Evolutionary conservation across 2,329 filamentous ascomycete genomes (phyloP).

Genomic region (Pseudocercospora fijiensis): DNA sequence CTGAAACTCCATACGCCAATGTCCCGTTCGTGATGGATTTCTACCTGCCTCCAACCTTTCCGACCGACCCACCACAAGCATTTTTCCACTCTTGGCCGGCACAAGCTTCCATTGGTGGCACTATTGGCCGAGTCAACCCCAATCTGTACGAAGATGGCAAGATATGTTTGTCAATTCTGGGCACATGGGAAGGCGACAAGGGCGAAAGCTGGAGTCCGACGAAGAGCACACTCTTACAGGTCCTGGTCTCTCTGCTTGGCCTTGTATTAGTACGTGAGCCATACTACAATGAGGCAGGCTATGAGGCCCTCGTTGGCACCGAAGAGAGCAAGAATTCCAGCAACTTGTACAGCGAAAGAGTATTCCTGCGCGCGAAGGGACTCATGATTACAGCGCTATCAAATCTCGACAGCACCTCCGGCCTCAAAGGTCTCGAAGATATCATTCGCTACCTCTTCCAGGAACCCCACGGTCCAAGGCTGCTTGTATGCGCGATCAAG

Average conservation of each 20-base stretch:
- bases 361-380: constrained; percentile 28
- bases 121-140: constrained; percentile 51
- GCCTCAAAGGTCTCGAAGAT: constrained; percentile 48
- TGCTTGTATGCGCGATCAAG: constrained; percentile 48
- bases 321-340: constrained; percentile 32
- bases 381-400: constrained; percentile 39
- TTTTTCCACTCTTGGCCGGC: constrained; percentile 60
- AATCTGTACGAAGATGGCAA: constrained; percentile 64
- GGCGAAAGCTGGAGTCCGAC: constrained; percentile 56
- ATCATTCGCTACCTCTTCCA: constrained; percentile 57
- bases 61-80: constrained; percentile 53
- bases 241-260: constrained; percentile 33
- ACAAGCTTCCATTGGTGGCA: constrained; percentile 31
- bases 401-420: constrained; percentile 38
- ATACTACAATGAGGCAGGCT: constrained; percentile 65
- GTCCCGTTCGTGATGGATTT: constrained; percentile 63
- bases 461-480: constrained; percentile 33
- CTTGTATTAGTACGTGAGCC: constrained; percentile 55
- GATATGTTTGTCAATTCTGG: constrained; percentile 59
- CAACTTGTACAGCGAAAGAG: constrained; percentile 35
- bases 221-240: constrained; percentile 57
- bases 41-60: constrained; percentile 52
- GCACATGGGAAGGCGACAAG: constrained; percentile 59
- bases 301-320: constrained; percentile 48
- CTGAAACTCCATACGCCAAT: constrained; percentile 60